A percentile compares a stretch with the other conserved stretches of the same genome.
phyloP scores from a whole-genome alignment of 2,329 filamentous ascomycete genomes.

The Verticillium nubilum region DNA sequence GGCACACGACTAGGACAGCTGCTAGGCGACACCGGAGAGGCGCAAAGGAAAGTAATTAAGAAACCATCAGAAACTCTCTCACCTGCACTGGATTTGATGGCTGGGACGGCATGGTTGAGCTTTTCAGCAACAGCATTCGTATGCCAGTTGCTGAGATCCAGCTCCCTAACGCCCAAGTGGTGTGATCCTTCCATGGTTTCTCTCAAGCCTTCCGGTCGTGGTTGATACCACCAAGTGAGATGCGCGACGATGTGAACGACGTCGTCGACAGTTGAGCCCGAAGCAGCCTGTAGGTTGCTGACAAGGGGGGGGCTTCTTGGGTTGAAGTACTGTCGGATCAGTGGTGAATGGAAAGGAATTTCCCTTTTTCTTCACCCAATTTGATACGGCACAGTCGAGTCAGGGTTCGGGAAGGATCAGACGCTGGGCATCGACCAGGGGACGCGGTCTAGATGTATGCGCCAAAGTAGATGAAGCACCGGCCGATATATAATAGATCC shows the following conservation, averaged over 20 bases:
- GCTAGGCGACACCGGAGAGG: slow-evolving; percentile 4
- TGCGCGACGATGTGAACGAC: background rate
- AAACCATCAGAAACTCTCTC: slow-evolving; percentile 24
- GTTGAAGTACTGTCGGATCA: background rate
- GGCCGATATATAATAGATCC: background rate
- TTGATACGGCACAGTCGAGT: background rate
- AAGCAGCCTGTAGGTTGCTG: background rate
- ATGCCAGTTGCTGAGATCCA: slow-evolving; percentile 42
- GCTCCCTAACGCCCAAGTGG: slow-evolving; percentile 39
- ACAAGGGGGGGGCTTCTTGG: background rate
- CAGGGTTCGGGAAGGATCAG: background rate
- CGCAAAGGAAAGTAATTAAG: slow-evolving; percentile 1
- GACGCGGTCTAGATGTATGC: background rate
- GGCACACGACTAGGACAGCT: background rate
- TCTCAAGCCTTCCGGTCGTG: slow-evolving; percentile 63
- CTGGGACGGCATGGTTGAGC: slow-evolving; percentile 50
- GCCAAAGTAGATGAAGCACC: background rate
- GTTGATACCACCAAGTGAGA: slow-evolving; percentile 18
- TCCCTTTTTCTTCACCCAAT: background rate
- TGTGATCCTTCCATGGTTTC: slow-evolving; percentile 45
- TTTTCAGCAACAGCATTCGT: slow-evolving; percentile 45
- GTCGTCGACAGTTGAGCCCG: background rate
- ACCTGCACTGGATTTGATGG: slow-evolving; percentile 56
- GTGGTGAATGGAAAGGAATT: background rate
- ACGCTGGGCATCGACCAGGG: background rate